phyloP scores from a whole-genome alignment of 768 basidiomycete species.

The Pleurotus pulmonarius region DNA sequence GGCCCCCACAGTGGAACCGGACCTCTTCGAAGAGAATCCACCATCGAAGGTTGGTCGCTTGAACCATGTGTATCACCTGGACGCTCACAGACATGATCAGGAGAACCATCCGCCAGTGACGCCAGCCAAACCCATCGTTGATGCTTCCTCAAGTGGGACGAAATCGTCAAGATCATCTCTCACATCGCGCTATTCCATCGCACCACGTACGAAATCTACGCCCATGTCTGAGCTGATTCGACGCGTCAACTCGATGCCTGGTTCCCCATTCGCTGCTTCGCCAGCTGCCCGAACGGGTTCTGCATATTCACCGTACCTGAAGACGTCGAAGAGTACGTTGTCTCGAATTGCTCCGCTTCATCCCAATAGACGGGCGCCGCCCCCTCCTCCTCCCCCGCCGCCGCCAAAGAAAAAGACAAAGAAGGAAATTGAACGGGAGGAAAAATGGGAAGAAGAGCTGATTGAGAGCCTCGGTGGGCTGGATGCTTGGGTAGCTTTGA shows the following conservation, averaged over 20 bases:
- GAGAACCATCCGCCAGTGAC: conserved; percentile 10
- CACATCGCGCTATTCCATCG: conserved; percentile 40
- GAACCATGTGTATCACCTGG: too few species aligned
- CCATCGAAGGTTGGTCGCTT: too few species aligned
- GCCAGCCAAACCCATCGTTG: background rate
- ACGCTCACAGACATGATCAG: background rate
- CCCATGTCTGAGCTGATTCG: conserved; percentile 77
- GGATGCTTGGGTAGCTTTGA: conserved; percentile 47
- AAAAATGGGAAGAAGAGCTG: conserved; percentile 78
- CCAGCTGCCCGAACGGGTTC: conserved; percentile 19
- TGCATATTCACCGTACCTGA: conserved; percentile 62
- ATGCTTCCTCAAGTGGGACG: conserved; percentile 12
- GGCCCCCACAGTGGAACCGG: too few species aligned
- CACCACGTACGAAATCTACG: conserved; percentile 45
- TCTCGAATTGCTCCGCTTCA: conserved; percentile 75
- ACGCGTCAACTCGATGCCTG: conserved; percentile 63
- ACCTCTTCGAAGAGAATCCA: too few species aligned
- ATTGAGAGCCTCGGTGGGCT: conserved; percentile 71
- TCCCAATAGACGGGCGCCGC: conserved; percentile 67
- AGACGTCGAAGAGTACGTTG: conserved; percentile 58
- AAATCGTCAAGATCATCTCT: conserved; percentile 19
- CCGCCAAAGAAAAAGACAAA: conserved; percentile 77
- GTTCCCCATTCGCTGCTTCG: conserved; percentile 50
- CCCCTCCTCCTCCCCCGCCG: conserved; percentile 66
- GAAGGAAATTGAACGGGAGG: conserved; percentile 73